phyloP scores from a whole-genome alignment of 257 asterid species.

The Coffea eugenioides region DNA sequence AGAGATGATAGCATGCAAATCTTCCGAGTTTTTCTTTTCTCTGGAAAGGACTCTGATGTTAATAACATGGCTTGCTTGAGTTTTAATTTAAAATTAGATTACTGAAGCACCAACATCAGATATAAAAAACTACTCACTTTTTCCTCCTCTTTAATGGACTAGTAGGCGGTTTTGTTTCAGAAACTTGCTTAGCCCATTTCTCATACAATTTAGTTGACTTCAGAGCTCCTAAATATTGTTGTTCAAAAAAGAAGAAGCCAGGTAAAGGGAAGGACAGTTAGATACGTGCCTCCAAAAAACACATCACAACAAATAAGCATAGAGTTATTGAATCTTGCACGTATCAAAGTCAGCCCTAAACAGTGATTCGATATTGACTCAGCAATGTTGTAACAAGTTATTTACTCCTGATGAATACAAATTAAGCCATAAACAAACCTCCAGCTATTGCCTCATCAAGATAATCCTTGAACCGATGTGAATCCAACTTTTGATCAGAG shows the following conservation, averaged over 20 bases:
- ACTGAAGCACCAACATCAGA: neutral
- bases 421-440: slow-evolving; percentile 37
- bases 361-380: neutral
- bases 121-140: slow-evolving; percentile 46
- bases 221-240: slow-evolving; percentile 48
- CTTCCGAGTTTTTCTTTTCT: slow-evolving; percentile 58
- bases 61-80: slow-evolving; percentile 2
- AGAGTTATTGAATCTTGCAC: neutral
- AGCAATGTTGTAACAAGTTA: neutral
- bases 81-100: neutral
- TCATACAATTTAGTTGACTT: slow-evolving; percentile 67
- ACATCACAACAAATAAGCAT: neutral
- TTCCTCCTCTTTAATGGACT: slow-evolving; percentile 62
- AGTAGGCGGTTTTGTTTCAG: slow-evolving; percentile 85
- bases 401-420: neutral
- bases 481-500: slow-evolving; percentile 78
- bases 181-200: slow-evolving; percentile 84
- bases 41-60: slow-evolving; percentile 30
- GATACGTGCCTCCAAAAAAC: neutral
- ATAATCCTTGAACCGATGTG: slow-evolving; percentile 91
- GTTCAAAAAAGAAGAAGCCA: neutral
- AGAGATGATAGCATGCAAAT: slow-evolving; percentile 63
- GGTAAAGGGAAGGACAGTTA: neutral
- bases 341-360: neutral
- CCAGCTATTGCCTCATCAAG: slow-evolving; percentile 74